Evolutionary conservation across 2,329 filamentous ascomycete species (phyloP).

Genomic region (Didymella pinodella): DNA sequence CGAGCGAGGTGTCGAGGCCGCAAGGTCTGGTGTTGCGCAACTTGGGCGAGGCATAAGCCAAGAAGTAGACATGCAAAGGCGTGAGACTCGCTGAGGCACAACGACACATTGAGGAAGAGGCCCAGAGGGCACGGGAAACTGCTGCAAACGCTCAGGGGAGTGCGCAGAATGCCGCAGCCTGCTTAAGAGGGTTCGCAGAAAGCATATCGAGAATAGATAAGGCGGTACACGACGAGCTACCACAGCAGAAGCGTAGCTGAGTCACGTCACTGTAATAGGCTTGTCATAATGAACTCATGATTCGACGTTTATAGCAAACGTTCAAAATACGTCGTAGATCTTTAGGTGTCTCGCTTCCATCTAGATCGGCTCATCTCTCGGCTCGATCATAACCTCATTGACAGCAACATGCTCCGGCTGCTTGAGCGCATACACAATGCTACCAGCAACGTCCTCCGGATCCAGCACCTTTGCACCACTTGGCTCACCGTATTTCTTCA

Average conservation of each 20-base stretch:
- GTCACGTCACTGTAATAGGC: no score
- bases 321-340: no score
- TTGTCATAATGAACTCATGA: no score
- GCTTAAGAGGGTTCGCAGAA: conserved; percentile 21
- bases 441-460: conserved; percentile 73
- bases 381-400: conserved; percentile 76
- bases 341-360: background rate
- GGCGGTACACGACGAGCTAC: conserved; percentile 23
- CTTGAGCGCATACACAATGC: conserved; percentile 76
- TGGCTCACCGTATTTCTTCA: conserved; percentile 81
- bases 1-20: conserved; percentile 15
- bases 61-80: conserved; percentile 14
- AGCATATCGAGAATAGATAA: conserved; percentile 24
- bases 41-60: conserved; percentile 13
- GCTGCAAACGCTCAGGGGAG: conserved; percentile 17
- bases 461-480: conserved; percentile 78
- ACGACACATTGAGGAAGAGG: conserved; percentile 18
- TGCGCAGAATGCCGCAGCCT: conserved; percentile 16
- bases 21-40: conserved; percentile 11
- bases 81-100: conserved; percentile 17
- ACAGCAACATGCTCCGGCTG: conserved; percentile 80
- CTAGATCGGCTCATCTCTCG: conserved; percentile 49
- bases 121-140: conserved; percentile 11
- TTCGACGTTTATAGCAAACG: no score
- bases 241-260: conserved; percentile 7